These are phyloP conservation scores for Termitomyces bulborhizus DNA, from an alignment of 768 basidiomycete genomes.

Conservation along the genomic window DNA sequence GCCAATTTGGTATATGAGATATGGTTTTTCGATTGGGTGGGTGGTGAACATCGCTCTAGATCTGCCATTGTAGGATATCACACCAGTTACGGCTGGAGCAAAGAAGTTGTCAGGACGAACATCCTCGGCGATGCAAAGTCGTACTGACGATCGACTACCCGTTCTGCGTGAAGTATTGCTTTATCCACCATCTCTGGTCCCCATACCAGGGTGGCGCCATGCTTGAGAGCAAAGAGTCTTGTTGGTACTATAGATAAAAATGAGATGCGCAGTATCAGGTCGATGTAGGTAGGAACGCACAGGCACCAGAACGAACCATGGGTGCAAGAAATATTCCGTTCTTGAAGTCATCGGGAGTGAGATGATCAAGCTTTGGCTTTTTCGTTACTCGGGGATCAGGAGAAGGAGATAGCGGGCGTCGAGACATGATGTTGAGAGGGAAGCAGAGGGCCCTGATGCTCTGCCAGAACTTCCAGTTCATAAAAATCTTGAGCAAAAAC, in stretches of 20 bases:
- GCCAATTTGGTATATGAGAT: conserved; percentile 94
- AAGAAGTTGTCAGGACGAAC: background rate
- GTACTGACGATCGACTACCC: conserved; percentile 79
- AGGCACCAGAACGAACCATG: conserved; percentile 92
- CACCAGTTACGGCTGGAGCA: conserved; percentile 68
- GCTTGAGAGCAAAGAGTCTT: conserved; percentile 79
- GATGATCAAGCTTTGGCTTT: conserved; percentile 48
- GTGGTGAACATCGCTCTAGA: conserved; percentile 84
- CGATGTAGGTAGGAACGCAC: conserved; percentile 37
- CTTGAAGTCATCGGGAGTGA: conserved; percentile 72
- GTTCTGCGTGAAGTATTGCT: conserved; percentile 81
- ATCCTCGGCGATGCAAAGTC: conserved; percentile 3
- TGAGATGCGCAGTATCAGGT: conserved; percentile 7
- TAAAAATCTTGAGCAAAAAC: background rate
- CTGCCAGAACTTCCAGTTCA: conserved; percentile 12
- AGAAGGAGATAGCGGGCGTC: conserved; percentile 46
- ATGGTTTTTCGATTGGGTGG: conserved; percentile 92
- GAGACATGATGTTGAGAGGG: conserved; percentile 33
- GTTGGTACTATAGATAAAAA: conserved; percentile 60
- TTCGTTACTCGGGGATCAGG: conserved; percentile 45
- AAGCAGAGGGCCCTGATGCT: background rate
- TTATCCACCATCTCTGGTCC: conserved; percentile 95
- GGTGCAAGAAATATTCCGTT: conserved; percentile 94
- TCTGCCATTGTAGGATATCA: conserved; percentile 82
- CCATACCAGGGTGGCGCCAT: conserved; percentile 94